Conservation (phyloP, 2,329 filamentous ascomycete genomes). For the Orbilia javanica region DNA sequence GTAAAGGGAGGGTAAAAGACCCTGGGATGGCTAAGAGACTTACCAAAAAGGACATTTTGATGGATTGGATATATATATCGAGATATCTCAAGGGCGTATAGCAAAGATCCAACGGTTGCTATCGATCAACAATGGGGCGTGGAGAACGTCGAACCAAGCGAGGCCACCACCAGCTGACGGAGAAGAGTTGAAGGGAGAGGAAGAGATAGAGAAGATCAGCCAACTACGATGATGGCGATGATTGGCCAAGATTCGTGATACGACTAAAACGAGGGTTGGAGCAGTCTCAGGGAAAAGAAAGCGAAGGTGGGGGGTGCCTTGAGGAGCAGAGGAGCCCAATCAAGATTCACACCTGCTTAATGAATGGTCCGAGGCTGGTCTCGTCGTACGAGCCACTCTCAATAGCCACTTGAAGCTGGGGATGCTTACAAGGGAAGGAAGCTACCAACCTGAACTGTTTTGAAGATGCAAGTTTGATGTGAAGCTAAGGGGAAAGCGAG, state of each 20-base stretch:
- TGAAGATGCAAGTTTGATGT: not conserved
- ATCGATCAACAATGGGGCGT: not conserved
- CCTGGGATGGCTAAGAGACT: not conserved
- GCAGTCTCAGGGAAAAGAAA: not conserved
- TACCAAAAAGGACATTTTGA: conserved; percentile 4
- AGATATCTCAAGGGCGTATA: not conserved
- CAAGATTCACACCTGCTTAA: conserved; percentile 5
- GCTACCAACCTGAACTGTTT: not conserved
- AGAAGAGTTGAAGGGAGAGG: not conserved
- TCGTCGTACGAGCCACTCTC: no score
- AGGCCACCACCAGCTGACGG: not conserved
- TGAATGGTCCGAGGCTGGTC: no score
- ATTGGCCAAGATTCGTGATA: not conserved
- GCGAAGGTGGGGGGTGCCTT: not conserved
- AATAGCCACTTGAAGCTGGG: not conserved
- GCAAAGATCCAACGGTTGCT: not conserved
- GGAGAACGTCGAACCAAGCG: not conserved
- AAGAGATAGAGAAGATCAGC: not conserved
- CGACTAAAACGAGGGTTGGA: not conserved
- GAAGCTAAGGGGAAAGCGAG: not conserved
- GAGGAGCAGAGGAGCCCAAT: not conserved
- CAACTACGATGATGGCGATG: not conserved
- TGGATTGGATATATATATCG: not conserved
- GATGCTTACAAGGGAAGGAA: not conserved
- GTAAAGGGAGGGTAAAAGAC: not conserved